Base-by-base conservation (phyloP, 2,329 filamentous ascomycete species). In the Fusarium sp. region DNA sequence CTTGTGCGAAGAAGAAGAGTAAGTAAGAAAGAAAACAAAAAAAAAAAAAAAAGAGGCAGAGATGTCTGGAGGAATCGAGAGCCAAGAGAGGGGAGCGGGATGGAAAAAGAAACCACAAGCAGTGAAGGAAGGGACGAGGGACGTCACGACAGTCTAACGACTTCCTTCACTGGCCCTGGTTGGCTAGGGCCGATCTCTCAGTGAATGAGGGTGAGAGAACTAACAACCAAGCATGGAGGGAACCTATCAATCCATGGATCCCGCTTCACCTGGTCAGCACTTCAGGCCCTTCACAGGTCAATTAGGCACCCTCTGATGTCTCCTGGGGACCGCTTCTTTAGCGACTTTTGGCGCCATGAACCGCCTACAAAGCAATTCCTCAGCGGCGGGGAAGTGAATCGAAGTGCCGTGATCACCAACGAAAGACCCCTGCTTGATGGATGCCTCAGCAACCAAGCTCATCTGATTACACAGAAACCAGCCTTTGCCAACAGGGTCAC, bases 391-490 rank as follows among this genome's bases (percentile, higher is more conserved):
- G 32, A 45, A 41, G 37, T 20, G 48, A 64, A 57, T 45, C 27
- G 18, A 65, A 68, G 67, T 73, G 71, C 71, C 67, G 71, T 68
- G 56, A 72, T 69, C 68, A 64, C 60, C 64, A 64, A 56, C 71
- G 43, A 60, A 54, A 39, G 27, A 65, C 71, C 71, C 68, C 71
- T 64, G 59, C 72, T 68, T 72, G 37, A 48, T 64, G 72, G 69
- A 75, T 76, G 77, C 77, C 77, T 78, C 72, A 77, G 77, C 77
- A 79, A 78, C 76, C 70, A 70, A 64, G 45, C 54, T 70, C 73
- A 73, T 71, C 43, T 67, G 69, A 75, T 73, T 70, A 41, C 64
- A 56, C 37, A 34, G 30, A n/a, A 25, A 52, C 48, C 25, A 52
- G 48, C 18, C 30, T 25, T 61, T 66, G 63, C 68, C 71, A 75